A percentile compares a stretch with the other conserved stretches of the same genome.
phyloP scores from a whole-genome alignment of 2,329 filamentous ascomycete species.

The Fusarium caatingaense region DNA sequence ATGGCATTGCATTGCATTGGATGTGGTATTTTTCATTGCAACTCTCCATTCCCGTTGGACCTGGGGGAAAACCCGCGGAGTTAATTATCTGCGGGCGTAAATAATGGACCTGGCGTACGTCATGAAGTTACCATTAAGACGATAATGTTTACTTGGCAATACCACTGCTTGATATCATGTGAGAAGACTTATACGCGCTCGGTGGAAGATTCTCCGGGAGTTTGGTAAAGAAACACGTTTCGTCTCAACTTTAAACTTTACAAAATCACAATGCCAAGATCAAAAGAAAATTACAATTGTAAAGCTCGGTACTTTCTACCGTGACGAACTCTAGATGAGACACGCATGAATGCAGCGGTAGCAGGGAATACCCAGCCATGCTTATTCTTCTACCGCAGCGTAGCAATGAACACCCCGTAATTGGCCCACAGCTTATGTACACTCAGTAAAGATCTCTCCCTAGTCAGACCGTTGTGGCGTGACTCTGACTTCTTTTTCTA shows the following conservation, averaged over 20 bases:
- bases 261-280: too few relatives aligned
- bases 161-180: neutral
- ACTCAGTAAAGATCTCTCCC: neutral
- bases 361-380: neutral
- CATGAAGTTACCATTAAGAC: neutral
- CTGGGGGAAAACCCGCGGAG: neutral
- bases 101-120: neutral
- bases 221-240: neutral
- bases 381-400: slow-evolving; percentile 3
- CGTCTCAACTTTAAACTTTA: too few relatives aligned
- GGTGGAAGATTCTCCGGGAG: neutral
- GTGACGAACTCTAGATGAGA: neutral
- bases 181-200: neutral
- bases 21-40: neutral
- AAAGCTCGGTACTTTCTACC: neutral
- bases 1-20: neutral
- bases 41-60: neutral
- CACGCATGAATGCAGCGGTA: neutral
- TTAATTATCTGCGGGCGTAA: neutral
- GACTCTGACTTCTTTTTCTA: neutral
- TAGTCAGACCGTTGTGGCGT: slow-evolving; percentile 2
- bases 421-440: slow-evolving; percentile 7
- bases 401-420: neutral
- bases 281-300: neutral
- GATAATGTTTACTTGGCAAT: neutral